Evolutionary conservation across 2,329 filamentous ascomycete species (phyloP).

Genomic region (Grosmannia clavigera): DNA sequence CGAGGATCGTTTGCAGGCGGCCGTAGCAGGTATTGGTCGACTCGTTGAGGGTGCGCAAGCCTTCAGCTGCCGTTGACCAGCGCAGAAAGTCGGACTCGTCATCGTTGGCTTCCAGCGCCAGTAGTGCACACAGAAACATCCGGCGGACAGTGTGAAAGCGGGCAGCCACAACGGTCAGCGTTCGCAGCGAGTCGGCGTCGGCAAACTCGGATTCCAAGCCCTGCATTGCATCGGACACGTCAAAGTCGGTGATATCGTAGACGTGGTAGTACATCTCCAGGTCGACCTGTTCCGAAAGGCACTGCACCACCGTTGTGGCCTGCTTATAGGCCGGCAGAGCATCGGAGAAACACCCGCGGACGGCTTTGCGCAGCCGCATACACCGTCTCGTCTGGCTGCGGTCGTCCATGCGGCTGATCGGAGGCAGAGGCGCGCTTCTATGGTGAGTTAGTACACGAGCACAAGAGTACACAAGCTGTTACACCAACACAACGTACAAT

Average conservation of each 20-base stretch:
- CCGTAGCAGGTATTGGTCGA: slow-evolving; percentile 50
- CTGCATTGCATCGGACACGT: slow-evolving; percentile 56
- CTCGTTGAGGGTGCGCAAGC: slow-evolving; percentile 53
- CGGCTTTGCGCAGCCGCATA: slow-evolving; percentile 61
- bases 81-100: slow-evolving; percentile 63
- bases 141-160: slow-evolving; percentile 72
- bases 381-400: slow-evolving; percentile 69
- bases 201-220: slow-evolving; percentile 61
- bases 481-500: slow-evolving; percentile 41
- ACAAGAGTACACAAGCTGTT: background rate
- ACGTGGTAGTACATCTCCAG: slow-evolving; percentile 89
- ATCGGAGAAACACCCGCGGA: slow-evolving; percentile 57
- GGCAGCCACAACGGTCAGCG: slow-evolving; percentile 69
- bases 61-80: slow-evolving; percentile 68
- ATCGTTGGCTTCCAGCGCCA: slow-evolving; percentile 75
- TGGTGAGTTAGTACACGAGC: slow-evolving; percentile 2
- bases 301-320: slow-evolving; percentile 54
- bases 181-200: slow-evolving; percentile 64
- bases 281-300: slow-evolving; percentile 66
- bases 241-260: slow-evolving; percentile 64
- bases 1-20: slow-evolving; percentile 55
- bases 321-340: slow-evolving; percentile 62
- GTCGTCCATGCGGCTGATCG: slow-evolving; percentile 85
- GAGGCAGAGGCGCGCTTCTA: slow-evolving; percentile 78
- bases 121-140: slow-evolving; percentile 74